A percentile compares a stretch with the other conserved stretches of the same genome.
These are phyloP conservation scores for Suillus ampliporus DNA, from an alignment of 768 basidiomycete genomes.

Conservation along the genomic window DNA sequence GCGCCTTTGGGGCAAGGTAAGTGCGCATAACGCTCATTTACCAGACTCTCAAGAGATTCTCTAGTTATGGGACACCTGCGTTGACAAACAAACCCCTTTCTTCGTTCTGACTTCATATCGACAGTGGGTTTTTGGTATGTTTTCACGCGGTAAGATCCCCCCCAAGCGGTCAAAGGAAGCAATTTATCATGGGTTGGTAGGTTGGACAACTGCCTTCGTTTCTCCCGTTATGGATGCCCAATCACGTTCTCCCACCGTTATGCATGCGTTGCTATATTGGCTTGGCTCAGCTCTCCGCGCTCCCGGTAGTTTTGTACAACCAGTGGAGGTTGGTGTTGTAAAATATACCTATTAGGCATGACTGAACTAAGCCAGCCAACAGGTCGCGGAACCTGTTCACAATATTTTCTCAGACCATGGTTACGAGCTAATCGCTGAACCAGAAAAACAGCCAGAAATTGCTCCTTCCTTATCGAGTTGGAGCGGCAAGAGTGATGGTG, in stretches of 20 bases:
- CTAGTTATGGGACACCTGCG: constrained; percentile 59
- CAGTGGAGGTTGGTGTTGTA: constrained; percentile 19
- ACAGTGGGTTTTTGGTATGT: constrained; percentile 66
- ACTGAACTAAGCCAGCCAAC: not conserved
- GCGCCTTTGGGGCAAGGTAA: constrained; percentile 67
- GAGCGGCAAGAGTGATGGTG: constrained; percentile 37
- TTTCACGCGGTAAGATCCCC: constrained; percentile 52
- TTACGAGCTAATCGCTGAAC: not conserved
- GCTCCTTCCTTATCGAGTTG: constrained; percentile 37
- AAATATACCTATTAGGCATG: not conserved
- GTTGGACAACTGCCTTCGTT: constrained; percentile 59
- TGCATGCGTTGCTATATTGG: constrained; percentile 62
- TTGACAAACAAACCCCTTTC: constrained; percentile 51
- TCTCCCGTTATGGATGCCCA: constrained; percentile 50
- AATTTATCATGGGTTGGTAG: constrained; percentile 33
- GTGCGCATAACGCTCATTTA: not conserved
- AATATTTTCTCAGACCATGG: constrained; percentile 25
- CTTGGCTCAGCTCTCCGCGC: constrained; percentile 52
- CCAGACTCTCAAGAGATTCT: constrained; percentile 16
- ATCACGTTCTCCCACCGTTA: constrained; percentile 51
- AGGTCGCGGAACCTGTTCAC: constrained; percentile 39
- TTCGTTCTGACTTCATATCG: constrained; percentile 66
- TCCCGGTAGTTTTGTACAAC: constrained; percentile 36
- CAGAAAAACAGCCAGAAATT: not conserved
- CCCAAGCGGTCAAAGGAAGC: not conserved